Evolutionary conservation across 176 grass and related monocot species (phyloP).

Genomic region (Phyllostachys edulis): DNA sequence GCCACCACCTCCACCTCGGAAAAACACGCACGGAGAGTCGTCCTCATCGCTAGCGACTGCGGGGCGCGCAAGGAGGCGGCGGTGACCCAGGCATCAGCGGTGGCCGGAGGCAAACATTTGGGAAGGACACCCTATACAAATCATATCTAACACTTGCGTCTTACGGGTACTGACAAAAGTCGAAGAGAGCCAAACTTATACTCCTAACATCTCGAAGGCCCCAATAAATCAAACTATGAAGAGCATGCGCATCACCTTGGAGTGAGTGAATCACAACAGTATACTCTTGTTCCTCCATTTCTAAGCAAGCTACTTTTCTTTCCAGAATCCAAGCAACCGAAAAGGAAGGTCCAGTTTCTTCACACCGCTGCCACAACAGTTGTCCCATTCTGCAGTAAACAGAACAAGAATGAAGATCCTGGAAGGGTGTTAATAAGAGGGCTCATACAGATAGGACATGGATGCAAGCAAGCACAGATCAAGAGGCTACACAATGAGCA

Average conservation of each 20-base stretch:
- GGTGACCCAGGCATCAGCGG: too few relatives aligned
- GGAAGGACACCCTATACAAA: too few relatives aligned
- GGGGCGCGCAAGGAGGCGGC: too few relatives aligned
- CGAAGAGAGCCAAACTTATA: background rate
- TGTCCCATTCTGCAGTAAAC: conserved; percentile 29
- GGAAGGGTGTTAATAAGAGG: conserved; percentile 35
- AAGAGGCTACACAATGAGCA: conserved; percentile 30
- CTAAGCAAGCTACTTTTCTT: conserved; percentile 44
- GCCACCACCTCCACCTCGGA: too few relatives aligned
- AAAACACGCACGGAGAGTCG: too few relatives aligned
- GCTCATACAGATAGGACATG: conserved; percentile 29
- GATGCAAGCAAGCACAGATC: conserved; percentile 41
- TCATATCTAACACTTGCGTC: too few relatives aligned
- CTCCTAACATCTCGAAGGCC: background rate
- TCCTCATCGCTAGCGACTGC: too few relatives aligned
- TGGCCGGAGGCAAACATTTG: too few relatives aligned
- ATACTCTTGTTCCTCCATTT: conserved; percentile 21
- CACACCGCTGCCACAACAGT: conserved; percentile 30
- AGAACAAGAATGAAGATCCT: conserved; percentile 27
- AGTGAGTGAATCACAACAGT: conserved; percentile 23
- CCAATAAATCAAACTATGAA: conserved; percentile 21
- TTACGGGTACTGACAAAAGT: conserved; percentile 27
- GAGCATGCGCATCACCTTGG: conserved; percentile 42
- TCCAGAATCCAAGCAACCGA: conserved; percentile 50
- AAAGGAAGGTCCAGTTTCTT: conserved; percentile 45